These are phyloP conservation scores for Phanerochaete carnosa DNA, from an alignment of 768 basidiomycete genomes.

Conservation along the genomic window DNA sequence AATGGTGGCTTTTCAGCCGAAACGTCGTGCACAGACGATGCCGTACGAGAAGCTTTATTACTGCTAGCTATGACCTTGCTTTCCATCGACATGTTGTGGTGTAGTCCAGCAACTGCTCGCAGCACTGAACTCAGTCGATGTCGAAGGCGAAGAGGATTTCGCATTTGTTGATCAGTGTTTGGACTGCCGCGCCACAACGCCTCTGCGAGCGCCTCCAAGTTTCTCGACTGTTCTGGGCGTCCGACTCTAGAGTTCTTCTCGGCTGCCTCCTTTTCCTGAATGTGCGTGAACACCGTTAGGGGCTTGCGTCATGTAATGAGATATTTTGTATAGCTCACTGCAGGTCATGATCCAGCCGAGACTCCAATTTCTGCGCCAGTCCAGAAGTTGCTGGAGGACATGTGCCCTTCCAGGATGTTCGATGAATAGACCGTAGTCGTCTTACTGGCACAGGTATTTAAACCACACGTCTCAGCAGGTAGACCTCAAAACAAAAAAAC, in stretches of 20 bases:
- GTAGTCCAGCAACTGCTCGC: neutral
- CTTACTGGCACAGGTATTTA: too few relatives aligned
- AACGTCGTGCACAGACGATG: conserved; percentile 16
- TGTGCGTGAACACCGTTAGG: too few relatives aligned
- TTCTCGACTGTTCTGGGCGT: neutral
- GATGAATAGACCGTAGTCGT: too few relatives aligned
- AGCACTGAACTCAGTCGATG: neutral
- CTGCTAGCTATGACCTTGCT: neutral
- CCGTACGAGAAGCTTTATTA: neutral
- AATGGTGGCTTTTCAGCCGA: conserved; percentile 14
- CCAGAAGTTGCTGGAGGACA: too few relatives aligned
- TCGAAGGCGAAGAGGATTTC: neutral
- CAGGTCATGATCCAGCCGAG: too few relatives aligned
- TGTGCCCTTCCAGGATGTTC: too few relatives aligned
- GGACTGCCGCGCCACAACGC: neutral
- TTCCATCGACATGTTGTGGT: neutral
- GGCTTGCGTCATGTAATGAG: too few relatives aligned
- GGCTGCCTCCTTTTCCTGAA: neutral
- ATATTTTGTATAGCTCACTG: too few relatives aligned
- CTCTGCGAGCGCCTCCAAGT: neutral
- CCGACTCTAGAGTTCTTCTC: neutral
- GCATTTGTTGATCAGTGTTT: neutral
- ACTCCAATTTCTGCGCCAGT: too few relatives aligned
- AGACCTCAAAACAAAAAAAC: neutral
- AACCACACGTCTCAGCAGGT: too few relatives aligned